Conservation (phyloP, 225 moss, liverwort and hornwort genomes). For the Pseudoscleropodium purum region DNA sequence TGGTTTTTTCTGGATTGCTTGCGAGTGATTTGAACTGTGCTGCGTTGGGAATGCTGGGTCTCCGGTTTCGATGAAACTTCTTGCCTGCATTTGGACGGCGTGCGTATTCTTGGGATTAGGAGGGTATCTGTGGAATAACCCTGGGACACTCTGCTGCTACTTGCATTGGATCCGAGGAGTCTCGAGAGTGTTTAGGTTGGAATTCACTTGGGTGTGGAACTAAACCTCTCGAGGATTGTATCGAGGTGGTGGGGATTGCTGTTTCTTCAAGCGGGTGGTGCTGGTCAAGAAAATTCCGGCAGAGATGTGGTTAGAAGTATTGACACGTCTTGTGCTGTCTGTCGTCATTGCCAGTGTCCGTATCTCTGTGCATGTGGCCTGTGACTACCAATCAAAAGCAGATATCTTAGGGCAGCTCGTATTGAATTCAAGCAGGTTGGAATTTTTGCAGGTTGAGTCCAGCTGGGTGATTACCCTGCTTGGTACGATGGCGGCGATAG, state of each 20-base stretch:
- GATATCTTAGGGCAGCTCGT: not conserved
- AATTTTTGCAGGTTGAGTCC: slow-evolving; percentile 3
- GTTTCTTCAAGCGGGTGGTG: not conserved
- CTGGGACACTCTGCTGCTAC: not conserved
- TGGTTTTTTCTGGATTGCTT: not conserved
- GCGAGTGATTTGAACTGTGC: not conserved
- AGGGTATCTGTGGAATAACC: not conserved
- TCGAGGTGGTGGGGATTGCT: not conserved
- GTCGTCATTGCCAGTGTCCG: not conserved
- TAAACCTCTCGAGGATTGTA: not conserved
- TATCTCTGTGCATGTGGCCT: not conserved
- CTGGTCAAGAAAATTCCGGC: not conserved
- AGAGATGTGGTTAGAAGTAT: not conserved
- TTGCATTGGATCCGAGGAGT: not conserved
- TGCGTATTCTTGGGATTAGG: not conserved
- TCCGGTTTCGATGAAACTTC: not conserved
- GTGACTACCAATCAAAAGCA: not conserved
- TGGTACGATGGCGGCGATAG: slow-evolving; percentile 29
- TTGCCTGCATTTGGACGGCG: not conserved
- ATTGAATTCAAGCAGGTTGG: not conserved
- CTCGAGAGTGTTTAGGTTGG: not conserved
- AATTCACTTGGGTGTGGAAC: not conserved
- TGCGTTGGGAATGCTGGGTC: not conserved
- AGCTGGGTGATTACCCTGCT: not conserved
- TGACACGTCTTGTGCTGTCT: not conserved